Percentiles rank a stretch among this genome's conserved stretches.
Conservation (phyloP, 164 flowering plant genomes). For the Akebia trifoliata region DNA sequence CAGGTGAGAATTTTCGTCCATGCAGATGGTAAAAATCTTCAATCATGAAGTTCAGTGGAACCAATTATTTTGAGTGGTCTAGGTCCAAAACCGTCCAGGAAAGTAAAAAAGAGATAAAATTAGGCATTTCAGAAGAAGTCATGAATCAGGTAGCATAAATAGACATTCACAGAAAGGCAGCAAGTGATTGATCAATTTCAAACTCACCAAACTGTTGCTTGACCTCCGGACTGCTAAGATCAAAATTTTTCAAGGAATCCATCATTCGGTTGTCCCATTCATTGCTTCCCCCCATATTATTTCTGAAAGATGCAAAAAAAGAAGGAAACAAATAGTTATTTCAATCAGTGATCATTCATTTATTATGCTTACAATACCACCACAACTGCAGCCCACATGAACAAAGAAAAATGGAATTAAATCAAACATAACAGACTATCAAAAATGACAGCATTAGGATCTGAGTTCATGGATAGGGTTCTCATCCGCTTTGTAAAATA, state of each 20-base stretch:
- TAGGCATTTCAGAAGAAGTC: too few species aligned
- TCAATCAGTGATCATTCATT: not conserved
- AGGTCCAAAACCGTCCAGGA: too few species aligned
- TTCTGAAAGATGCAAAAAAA: slow-evolving; percentile 41
- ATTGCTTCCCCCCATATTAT: slow-evolving; percentile 76
- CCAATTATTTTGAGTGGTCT: too few species aligned
- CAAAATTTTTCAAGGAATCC: slow-evolving; percentile 82
- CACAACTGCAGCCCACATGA: not conserved
- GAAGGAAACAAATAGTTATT: not conserved
- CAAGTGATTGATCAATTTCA: not conserved
- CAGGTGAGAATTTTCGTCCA: too few species aligned
- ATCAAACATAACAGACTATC: too few species aligned
- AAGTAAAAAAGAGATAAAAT: too few species aligned
- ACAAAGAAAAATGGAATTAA: not conserved
- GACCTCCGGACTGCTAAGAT: slow-evolving; percentile 92
- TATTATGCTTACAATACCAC: not conserved
- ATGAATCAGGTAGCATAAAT: too few species aligned
- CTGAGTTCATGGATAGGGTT: too few species aligned
- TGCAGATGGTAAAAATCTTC: too few species aligned
- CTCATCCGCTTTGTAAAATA: too few species aligned
- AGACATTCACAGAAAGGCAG: not conserved
- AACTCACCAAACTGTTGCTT: slow-evolving; percentile 95
- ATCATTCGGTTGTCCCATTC: slow-evolving; percentile 80
- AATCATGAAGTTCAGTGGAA: too few species aligned
- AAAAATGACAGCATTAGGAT: too few species aligned